Percentiles rank a stretch among this genome's conserved stretches.
Conservation (phyloP, 495 filamentous ascomycete genomes). For the Neurospora sp. region DNA sequence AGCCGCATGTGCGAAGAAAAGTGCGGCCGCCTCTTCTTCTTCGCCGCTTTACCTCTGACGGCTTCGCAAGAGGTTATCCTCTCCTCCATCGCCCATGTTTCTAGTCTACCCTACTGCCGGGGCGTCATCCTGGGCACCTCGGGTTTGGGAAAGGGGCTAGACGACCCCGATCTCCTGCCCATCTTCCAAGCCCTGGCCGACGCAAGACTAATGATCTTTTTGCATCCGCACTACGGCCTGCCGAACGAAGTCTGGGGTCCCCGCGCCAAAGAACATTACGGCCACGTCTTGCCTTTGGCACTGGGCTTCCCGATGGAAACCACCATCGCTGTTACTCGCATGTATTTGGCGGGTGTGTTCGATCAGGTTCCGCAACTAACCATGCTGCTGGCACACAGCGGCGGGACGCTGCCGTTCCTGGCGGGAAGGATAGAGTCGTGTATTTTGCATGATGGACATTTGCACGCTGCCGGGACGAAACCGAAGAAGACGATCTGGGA, state of each 20-base stretch:
- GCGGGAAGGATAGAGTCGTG: constrained; percentile 86
- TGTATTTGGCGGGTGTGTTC: constrained; percentile 78
- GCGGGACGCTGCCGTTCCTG: constrained; percentile 81
- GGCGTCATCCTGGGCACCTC: constrained; percentile 85
- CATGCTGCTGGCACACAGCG: constrained; percentile 78
- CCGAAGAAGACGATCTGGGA: constrained; percentile 58
- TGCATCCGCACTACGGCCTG: constrained; percentile 92
- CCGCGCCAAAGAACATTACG: constrained; percentile 49
- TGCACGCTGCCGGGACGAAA: constrained; percentile 35
- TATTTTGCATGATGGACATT: constrained; percentile 67
- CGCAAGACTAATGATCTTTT: constrained; percentile 56
- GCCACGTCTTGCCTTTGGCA: constrained; percentile 79
- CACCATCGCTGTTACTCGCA: constrained; percentile 79
- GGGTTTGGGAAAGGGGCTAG: constrained; percentile 70
- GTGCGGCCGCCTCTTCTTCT: constrained; percentile 59
- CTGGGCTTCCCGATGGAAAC: constrained; percentile 91
- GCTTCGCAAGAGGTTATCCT: constrained; percentile 51
- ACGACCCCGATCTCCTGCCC: constrained; percentile 61
- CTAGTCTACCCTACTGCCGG: constrained; percentile 53
- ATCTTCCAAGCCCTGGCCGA: constrained; percentile 62
- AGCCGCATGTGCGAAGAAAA: constrained; percentile 52
- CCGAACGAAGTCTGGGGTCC: constrained; percentile 69
- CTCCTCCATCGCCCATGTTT: constrained; percentile 53
- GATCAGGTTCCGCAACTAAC: constrained; percentile 62
- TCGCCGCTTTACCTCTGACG: constrained; percentile 72